A percentile compares a stretch with the other conserved stretches of the same genome.
phyloP scores from a whole-genome alignment of 2,329 filamentous ascomycete species.

The Diplocarpon mali region DNA sequence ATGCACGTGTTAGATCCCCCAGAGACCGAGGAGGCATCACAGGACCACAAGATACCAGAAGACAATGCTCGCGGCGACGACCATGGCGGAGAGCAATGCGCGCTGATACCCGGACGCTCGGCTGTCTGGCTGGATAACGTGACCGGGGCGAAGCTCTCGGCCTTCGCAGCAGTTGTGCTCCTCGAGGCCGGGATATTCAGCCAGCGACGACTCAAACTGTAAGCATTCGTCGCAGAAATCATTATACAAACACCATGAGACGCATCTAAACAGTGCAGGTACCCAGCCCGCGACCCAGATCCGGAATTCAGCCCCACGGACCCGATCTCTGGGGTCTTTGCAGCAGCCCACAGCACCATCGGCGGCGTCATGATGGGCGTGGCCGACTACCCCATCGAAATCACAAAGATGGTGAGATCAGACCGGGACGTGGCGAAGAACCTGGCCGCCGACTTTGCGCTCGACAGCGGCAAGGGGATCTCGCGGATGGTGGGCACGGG shows the following conservation, averaged over 20 bases:
- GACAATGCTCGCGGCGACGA: not conserved
- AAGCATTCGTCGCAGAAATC: too few species aligned
- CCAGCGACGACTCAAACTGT: slow-evolving; percentile 6
- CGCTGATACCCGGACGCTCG: not conserved
- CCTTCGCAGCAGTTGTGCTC: slow-evolving; percentile 9
- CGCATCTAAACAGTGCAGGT: not conserved
- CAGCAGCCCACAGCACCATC: slow-evolving; percentile 9
- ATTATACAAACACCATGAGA: not conserved
- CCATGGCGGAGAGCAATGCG: not conserved
- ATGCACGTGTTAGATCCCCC: slow-evolving; percentile 3
- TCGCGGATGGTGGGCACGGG: slow-evolving; percentile 16
- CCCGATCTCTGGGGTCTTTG: slow-evolving; percentile 12
- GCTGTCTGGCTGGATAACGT: not conserved
- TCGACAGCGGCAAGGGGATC: slow-evolving; percentile 15
- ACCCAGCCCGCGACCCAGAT: not conserved
- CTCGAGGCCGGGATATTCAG: slow-evolving; percentile 5
- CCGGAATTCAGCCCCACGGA: slow-evolving; percentile 7
- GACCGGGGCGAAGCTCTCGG: slow-evolving; percentile 6
- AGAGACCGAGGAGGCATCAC: not conserved
- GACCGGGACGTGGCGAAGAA: slow-evolving; percentile 7
- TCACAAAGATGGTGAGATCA: slow-evolving; percentile 9
- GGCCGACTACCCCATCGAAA: slow-evolving; percentile 13
- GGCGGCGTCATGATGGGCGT: slow-evolving; percentile 12
- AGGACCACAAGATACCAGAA: not conserved
- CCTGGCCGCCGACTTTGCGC: slow-evolving; percentile 9